Percentiles rank a stretch among this genome's conserved stretches.
Evolutionary conservation across 1,284 basidiomycete genomes (phyloP).

Genomic region (Sporisorium reilianum): DNA sequence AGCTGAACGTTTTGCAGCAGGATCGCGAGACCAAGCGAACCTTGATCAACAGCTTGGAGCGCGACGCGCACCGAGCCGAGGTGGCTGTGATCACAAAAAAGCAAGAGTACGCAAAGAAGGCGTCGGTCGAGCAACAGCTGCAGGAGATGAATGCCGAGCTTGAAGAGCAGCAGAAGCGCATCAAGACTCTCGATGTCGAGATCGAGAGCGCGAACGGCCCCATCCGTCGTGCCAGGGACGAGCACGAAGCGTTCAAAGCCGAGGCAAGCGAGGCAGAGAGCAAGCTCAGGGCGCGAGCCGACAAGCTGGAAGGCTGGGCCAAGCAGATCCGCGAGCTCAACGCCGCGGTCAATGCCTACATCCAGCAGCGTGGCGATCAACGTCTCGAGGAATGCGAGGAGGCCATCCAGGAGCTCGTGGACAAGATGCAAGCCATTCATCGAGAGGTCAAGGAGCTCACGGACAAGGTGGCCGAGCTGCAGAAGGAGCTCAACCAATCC

Average conservation of each 20-base stretch:
- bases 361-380: slow-evolving; percentile 50
- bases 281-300: slow-evolving; percentile 72
- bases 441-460: slow-evolving; percentile 48
- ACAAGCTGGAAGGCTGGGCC: slow-evolving; percentile 38
- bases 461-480: slow-evolving; percentile 53
- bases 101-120: slow-evolving; percentile 51
- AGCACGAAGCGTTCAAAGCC: slow-evolving; percentile 74
- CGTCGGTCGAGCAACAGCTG: slow-evolving; percentile 50
- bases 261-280: slow-evolving; percentile 74
- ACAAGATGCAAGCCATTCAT: slow-evolving; percentile 45
- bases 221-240: slow-evolving; percentile 77
- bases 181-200: slow-evolving; percentile 73
- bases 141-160: slow-evolving; percentile 75
- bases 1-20: slow-evolving; percentile 54
- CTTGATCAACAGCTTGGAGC: slow-evolving; percentile 46
- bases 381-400: slow-evolving; percentile 51
- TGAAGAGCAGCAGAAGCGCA: slow-evolving; percentile 67
- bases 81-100: slow-evolving; percentile 70
- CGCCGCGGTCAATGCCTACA: slow-evolving; percentile 39
- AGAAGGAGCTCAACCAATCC: slow-evolving; percentile 69
- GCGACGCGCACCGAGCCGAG: slow-evolving; percentile 51
- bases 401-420: slow-evolving; percentile 60
- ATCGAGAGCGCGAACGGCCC: slow-evolving; percentile 78
- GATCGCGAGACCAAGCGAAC: slow-evolving; percentile 53
- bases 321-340: slow-evolving; percentile 57